Evolutionary conservation across 2,329 filamentous ascomycete species (phyloP), one percentile per base, ranked within the genome.

Genomic region (Alternaria brassicicola): DNA sequence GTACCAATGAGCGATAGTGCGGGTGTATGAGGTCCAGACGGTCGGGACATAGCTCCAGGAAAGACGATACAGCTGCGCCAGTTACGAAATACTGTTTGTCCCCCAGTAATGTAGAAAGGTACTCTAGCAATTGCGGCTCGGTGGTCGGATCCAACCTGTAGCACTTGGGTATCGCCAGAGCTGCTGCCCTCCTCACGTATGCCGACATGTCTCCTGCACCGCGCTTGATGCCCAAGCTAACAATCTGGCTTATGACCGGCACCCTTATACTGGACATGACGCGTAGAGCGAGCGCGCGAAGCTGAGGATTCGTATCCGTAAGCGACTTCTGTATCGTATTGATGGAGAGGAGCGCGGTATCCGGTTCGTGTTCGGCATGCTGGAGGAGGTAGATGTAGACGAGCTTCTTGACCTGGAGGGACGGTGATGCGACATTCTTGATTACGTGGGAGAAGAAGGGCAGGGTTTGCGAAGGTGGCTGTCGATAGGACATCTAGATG

Each of bases 281-380:
- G 63, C 93, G 92, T 62, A 99, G 84, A 0, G 95, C 95, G 71
- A 99, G 89, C 21, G 94, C 92, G 66, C 95, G 89, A 19, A 97
- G 88, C 73, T 96, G 91, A 1, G 95, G 92, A 76, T 93, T 97
- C 57, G 89, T 84, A 78, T 99, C 95, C 23, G 93, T 96, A 57
- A 99, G 86, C 9, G 94, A 97, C 79, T 97, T 98, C 75, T 99
- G 95, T 69, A 99, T 98, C 6, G 95, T 96, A 79, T 99, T 99
- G 85, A 99, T 97, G 58, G 93, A 97, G 42, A 99, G 85, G 35
- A 99, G 85, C 19, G 95, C 93, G 43, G 97, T 90, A 78, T 99
- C 95, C 57, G 94, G 95, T 73, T 98, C 95, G 64, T 93, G 88
- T 77, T 98, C 95, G 76, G 95, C 95, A 84, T 99, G 93, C 76